A percentile compares a stretch with the other conserved stretches of the same genome.
These are phyloP conservation scores for Odontarrhena argentea DNA, from an alignment of 345 rosid species.

Conservation along the genomic window DNA sequence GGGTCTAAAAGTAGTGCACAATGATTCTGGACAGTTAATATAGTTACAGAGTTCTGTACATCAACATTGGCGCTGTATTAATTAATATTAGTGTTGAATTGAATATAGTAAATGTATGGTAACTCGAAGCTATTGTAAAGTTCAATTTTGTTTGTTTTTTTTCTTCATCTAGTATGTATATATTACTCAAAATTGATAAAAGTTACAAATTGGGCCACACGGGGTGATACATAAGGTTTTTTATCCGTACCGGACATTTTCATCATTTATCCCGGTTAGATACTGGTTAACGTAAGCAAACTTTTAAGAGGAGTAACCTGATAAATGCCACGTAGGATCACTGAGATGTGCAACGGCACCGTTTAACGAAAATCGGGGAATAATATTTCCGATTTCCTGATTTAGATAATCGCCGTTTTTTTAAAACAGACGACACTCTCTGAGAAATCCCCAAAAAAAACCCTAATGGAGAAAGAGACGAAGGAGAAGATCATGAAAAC, in stretches of 20 bases:
- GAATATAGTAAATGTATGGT: no score
- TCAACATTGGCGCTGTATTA: not conserved
- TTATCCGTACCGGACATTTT: constrained; percentile 19
- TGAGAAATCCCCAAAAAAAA: not conserved
- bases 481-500: constrained; percentile 54
- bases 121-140: no score
- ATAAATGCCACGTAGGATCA: constrained; percentile 23
- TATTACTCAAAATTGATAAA: no score
- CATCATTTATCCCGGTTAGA: constrained; percentile 15
- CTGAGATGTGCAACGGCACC: not conserved
- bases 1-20: not conserved
- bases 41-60: not conserved
- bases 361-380: not conserved
- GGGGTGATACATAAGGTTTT: no score
- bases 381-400: constrained; percentile 14
- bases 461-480: constrained; percentile 56
- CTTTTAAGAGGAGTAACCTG: not conserved
- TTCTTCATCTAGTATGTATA: no score
- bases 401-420: constrained; percentile 3
- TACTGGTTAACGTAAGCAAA: constrained; percentile 27
- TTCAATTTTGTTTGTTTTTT: no score
- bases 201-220: no score
- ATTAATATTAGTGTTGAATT: no score
- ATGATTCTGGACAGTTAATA: not conserved
- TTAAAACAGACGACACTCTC: not conserved